Conservation (phyloP, 345 rosid genomes). For the Salix dunnii region DNA sequence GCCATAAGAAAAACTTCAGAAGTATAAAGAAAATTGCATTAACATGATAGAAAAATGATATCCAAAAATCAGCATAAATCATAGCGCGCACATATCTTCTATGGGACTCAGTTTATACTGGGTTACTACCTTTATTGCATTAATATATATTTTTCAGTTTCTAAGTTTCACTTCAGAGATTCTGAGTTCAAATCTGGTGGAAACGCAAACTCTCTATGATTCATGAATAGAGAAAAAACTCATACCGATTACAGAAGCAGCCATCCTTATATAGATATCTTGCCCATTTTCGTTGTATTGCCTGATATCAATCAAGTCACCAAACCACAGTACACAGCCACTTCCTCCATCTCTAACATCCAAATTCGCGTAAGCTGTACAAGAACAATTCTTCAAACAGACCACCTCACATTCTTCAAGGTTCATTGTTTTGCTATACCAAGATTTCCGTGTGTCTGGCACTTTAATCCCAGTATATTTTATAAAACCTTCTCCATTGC, state of each 20-base stretch:
- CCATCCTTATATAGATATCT: constrained; percentile 37
- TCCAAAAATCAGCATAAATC: too few species aligned
- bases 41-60: too few species aligned
- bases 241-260: constrained; percentile 39
- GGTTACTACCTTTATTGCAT: too few species aligned
- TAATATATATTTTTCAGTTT: too few species aligned
- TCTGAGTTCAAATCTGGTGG: too few species aligned
- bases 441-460: constrained; percentile 9
- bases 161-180: too few species aligned
- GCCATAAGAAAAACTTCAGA: not conserved
- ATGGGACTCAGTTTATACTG: too few species aligned
- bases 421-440: constrained; percentile 6
- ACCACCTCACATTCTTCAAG: constrained; percentile 7
- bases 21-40: not conserved
- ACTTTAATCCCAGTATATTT: constrained; percentile 5
- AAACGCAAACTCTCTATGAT: too few species aligned
- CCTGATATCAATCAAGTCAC: constrained; percentile 10
- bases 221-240: not conserved
- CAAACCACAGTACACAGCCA: constrained; percentile 15
- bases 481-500: constrained; percentile 12
- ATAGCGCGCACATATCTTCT: too few species aligned
- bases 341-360: constrained; percentile 20
- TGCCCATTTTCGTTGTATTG: constrained; percentile 21
- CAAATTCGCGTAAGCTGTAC: constrained; percentile 13
- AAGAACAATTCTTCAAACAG: constrained; percentile 8